A percentile compares a stretch with the other conserved stretches of the same genome.
These are phyloP conservation scores for Yarrowia divulgata DNA, from an alignment of 805 yeast genomes.

Conservation along the genomic window DNA sequence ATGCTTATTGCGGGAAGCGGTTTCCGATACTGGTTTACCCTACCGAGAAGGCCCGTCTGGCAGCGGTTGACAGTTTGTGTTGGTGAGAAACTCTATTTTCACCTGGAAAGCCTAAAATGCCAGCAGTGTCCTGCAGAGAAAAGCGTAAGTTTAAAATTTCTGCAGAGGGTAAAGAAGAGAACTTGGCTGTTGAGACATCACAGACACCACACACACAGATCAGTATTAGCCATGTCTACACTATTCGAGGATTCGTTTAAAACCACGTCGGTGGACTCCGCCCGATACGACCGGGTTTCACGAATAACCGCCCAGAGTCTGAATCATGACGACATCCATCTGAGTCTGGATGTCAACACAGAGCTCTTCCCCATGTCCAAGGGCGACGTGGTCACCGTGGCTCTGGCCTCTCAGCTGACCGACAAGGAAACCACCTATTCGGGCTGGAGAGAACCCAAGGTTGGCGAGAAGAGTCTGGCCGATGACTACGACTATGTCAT, in stretches of 20 bases:
- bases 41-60: not conserved
- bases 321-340: conserved; percentile 76
- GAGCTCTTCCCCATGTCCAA: conserved; percentile 86
- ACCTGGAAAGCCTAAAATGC: too few species aligned
- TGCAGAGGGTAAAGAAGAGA: conserved; percentile 9
- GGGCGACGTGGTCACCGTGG: conserved; percentile 81
- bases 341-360: conserved; percentile 87
- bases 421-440: conserved; percentile 59
- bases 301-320: conserved; percentile 89
- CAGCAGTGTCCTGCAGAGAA: conserved; percentile 24
- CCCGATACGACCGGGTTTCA: conserved; percentile 89
- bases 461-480: conserved; percentile 84
- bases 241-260: conserved; percentile 93
- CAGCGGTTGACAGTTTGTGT: not conserved
- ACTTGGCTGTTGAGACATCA: not conserved
- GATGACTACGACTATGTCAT: conserved; percentile 98
- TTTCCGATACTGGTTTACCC: conserved; percentile 13
- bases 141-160: conserved; percentile 36
- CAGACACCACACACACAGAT: too few species aligned
- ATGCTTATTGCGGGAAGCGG: conserved; percentile 1
- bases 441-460: conserved; percentile 84
- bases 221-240: conserved; percentile 58
- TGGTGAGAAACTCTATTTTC: not conserved
- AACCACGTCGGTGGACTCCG: conserved; percentile 82
- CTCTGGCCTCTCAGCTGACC: conserved; percentile 78